Evolutionary conservation across 75 land plant genomes (phyloP).

Genomic region (Ceratopteris richardii): DNA sequence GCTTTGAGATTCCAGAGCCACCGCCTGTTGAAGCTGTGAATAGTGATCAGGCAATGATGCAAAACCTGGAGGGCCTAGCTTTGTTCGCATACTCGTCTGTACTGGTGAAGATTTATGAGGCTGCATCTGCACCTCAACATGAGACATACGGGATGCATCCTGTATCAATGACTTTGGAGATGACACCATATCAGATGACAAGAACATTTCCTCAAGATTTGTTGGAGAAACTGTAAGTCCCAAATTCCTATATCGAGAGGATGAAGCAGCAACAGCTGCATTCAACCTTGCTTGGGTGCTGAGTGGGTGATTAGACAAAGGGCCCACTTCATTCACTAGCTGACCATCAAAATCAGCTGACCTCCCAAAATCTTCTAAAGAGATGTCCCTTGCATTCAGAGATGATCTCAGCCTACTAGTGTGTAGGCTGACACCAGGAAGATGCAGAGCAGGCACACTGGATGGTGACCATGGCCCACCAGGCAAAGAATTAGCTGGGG

Average conservation of each 20-base stretch:
- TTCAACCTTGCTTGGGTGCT: conserved; percentile 27
- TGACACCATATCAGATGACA: conserved; percentile 42
- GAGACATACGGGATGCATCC: conserved; percentile 39
- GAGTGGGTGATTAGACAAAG: conserved; percentile 7
- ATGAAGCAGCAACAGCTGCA: conserved; percentile 21
- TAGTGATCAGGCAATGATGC: conserved; percentile 10
- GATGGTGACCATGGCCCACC: conserved; percentile 10
- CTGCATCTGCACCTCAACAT: conserved; percentile 23
- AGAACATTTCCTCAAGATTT: conserved; percentile 66
- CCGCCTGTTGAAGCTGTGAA: conserved; percentile 4
- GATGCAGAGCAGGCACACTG: conserved; percentile 40
- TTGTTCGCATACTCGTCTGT: conserved; percentile 42
- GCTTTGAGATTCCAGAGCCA: neutral
- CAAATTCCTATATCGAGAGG: conserved; percentile 20
- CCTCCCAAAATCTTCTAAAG: conserved; percentile 31
- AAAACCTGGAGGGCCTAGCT: conserved; percentile 22
- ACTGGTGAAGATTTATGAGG: conserved; percentile 41
- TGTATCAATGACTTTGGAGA: conserved; percentile 37
- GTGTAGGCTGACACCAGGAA: conserved; percentile 22
- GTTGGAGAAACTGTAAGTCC: conserved; percentile 25
- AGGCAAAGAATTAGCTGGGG: conserved; percentile 19
- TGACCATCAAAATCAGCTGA: conserved; percentile 26
- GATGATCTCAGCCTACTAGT: conserved; percentile 50
- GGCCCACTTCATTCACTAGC: conserved; percentile 8
- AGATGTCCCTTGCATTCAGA: conserved; percentile 54